Evolutionary conservation across 2,329 filamentous ascomycete genomes (phyloP).

Genomic region (Fusarium sp.): DNA sequence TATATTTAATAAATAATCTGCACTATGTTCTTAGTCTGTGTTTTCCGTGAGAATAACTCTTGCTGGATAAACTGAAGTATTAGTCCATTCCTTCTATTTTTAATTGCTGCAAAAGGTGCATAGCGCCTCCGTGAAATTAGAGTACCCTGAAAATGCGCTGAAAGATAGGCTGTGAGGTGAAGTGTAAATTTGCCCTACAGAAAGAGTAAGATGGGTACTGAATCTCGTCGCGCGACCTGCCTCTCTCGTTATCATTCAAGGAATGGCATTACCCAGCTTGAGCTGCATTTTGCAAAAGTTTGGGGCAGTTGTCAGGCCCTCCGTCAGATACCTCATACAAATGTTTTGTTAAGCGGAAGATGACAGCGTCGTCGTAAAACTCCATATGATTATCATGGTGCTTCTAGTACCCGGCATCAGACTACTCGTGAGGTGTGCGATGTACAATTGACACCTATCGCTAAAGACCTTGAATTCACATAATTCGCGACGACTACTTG

Average conservation of each 20-base stretch:
- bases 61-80: neutral
- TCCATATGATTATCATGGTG: no score
- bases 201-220: neutral
- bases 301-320: neutral
- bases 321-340: neutral
- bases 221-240: neutral
- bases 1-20: neutral
- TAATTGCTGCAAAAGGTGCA: neutral
- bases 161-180: neutral
- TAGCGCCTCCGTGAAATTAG: accelerated
- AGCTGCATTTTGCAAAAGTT: neutral
- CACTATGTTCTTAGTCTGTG: accelerated
- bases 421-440: no score
- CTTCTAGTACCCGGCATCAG: no score
- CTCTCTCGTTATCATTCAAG: neutral
- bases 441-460: no score
- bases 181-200: neutral
- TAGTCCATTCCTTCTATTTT: neutral
- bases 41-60: neutral
- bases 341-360: accelerated
- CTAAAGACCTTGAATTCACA: no score
- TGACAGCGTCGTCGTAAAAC: neutral
- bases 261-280: neutral
- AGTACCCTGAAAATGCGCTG: neutral
- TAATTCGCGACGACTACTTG: no score